A percentile compares a stretch with the other conserved stretches of the same genome.
These are phyloP conservation scores for Cochlearia excelsa DNA, from an alignment of 345 rosid genomes.

Conservation along the genomic window DNA sequence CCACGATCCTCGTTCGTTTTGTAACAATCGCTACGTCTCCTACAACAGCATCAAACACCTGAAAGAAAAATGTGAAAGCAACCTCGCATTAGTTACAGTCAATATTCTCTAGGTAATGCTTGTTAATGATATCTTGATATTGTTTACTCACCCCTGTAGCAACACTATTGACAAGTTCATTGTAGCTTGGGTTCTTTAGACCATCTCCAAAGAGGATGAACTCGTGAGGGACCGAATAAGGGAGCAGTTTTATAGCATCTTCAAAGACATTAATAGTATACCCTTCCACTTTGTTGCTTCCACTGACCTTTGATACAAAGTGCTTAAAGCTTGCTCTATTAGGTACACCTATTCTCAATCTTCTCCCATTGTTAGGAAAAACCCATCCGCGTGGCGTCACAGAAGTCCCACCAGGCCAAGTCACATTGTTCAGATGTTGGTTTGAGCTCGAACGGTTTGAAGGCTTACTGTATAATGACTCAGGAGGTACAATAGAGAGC, in stretches of 20 bases:
- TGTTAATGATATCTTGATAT: slow-evolving; percentile 3
- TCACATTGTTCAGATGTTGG: slow-evolving; percentile 57
- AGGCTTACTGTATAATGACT: slow-evolving; percentile 55
- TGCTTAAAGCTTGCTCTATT: slow-evolving; percentile 58
- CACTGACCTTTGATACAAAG: slow-evolving; percentile 49
- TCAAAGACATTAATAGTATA: slow-evolving; percentile 71
- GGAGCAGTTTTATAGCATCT: slow-evolving; percentile 66
- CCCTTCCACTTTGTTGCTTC: slow-evolving; percentile 56
- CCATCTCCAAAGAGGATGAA: slow-evolving; percentile 83
- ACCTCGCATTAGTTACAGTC: slow-evolving; percentile 9
- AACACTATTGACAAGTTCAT: slow-evolving; percentile 59
- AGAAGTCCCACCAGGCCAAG: slow-evolving; percentile 81
- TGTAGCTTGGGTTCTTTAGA: slow-evolving; percentile 62
- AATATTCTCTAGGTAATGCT: slow-evolving; percentile 7
- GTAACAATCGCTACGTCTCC: slow-evolving; percentile 82
- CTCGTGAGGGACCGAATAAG: slow-evolving; percentile 74
- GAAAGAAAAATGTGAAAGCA: slow-evolving; percentile 20
- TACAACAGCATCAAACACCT: slow-evolving; percentile 79
- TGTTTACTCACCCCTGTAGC: slow-evolving; percentile 56
- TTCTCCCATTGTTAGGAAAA: slow-evolving; percentile 73
- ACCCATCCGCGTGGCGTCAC: slow-evolving; percentile 88
- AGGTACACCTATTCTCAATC: slow-evolving; percentile 75
- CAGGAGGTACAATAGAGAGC: slow-evolving; percentile 70
- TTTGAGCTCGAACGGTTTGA: slow-evolving; percentile 69
- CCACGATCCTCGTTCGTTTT: slow-evolving; percentile 63